Evolutionary conservation across 306 rosid species (phyloP), one percentile per base, ranked within the genome.

Genomic region (Hylodesmum podocarpum): DNA sequence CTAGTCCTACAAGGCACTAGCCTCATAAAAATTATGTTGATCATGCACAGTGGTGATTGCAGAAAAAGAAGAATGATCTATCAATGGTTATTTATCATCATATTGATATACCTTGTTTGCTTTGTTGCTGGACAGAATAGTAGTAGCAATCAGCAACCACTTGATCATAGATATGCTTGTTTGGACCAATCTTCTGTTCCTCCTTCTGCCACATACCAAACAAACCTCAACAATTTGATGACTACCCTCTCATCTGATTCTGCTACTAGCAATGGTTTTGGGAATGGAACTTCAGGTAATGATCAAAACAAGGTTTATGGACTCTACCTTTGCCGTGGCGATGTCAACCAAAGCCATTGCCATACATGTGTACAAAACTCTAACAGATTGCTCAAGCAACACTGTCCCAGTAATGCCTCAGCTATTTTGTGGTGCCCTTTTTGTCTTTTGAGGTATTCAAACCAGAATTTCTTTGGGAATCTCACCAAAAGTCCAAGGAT

Each of bases 391-490:
- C 21, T 84, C 57, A 74, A 3, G 64, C 80, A 76, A 14, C 87
- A 72, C 63, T 84, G 87, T 49, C 82, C 85, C 12, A 80, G 80
- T 3, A 84, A 66, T 61, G 73, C 80, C 0, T 47, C 84, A 9
- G 87, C 87, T 22, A 13, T 80, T 80, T 59, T 84, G 11, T 84
- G 84, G 84, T 80, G 72, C 44, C 82, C 84, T 0, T 84, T 71
- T 80, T 84, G 87, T 29, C 77, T 84, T 5, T 6, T 84, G n/a
- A 84, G 85, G 77, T 84, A 84, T 70, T 80, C 85, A 22, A 77
- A 80, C 57, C 43, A 66, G 3, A 31, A 72, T 40, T 84, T 84
- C 80, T 71, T 80, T 24, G 82, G 82, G 14, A 72, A 80, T 0
- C 80, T 80, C n/a, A 72, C 82, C 2, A 0, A 55, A 5, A 46